Evolutionary conservation across 2,329 filamentous ascomycete species (phyloP), one percentile per base, ranked within the genome.

Genomic region (Neoascochyta sp.): DNA sequence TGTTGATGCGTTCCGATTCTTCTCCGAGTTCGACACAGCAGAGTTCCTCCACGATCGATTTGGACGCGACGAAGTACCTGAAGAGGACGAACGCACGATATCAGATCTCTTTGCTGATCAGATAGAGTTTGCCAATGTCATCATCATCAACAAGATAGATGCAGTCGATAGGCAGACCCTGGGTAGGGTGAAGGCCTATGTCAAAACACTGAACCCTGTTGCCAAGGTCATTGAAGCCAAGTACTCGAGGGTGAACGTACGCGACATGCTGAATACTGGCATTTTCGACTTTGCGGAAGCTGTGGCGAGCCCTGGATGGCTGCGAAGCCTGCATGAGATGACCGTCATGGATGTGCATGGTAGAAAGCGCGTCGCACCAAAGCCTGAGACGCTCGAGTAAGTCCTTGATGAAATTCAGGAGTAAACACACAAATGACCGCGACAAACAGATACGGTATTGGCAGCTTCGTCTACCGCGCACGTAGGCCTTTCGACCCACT

Each of bases 21-120:
- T 84, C 43, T 70, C 80, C 28, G 82, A 85, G 52, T 86, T 87
- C 51, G 75, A 82, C 45, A 86, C 83, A 0, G 69, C 72, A 1
- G 80, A 86, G 34, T 71, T 86, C 9, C 62, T 86, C 0, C 80
- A 79, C 1, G 73, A 78, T 13, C 72, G 82, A 2, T 77, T 74
- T 32, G 68, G 70, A 2, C 57, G 68, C 9, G 70, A 80, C 4
- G 78, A 81, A 32, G 53, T 58, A 0, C 75, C 4, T 56, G 75
- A 60, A 0, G 82, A 86, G 43, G 83, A 87, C 37, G 81, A 87
- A 43, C 67, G 82, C 0, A 86, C 80, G 0, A 81, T 87, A 3
- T 84, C 81, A 0, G 81, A 86, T 43, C 69, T 87, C 0, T 83
- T 86, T 72, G 80, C 84, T 0, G 82, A 86, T 45, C 82, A 86